These are phyloP conservation scores for Saccharata proteae DNA, from an alignment of 2,329 filamentous ascomycete genomes.

Conservation along the genomic window DNA sequence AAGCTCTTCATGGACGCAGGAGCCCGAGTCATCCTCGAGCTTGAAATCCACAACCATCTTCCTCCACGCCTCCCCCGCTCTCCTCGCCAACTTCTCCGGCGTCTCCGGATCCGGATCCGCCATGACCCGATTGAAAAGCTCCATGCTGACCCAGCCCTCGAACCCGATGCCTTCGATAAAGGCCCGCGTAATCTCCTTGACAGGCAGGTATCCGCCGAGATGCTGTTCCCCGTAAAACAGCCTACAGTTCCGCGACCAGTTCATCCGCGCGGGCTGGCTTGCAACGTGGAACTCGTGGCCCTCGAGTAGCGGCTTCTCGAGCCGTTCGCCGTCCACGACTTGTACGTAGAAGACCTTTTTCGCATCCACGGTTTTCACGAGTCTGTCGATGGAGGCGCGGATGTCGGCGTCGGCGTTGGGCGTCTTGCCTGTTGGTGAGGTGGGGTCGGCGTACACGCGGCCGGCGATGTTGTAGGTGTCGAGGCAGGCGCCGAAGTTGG, in stretches of 20 bases:
- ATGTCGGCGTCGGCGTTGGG: constrained; percentile 45
- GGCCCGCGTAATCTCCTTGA: constrained; percentile 46
- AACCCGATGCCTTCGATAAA: constrained; percentile 54
- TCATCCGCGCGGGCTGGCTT: constrained; percentile 55
- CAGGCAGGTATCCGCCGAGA: constrained; percentile 55
- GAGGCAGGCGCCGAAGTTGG: constrained; percentile 65
- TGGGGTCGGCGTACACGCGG: constrained; percentile 58
- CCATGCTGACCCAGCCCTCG: constrained; percentile 58
- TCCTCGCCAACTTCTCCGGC: constrained; percentile 42
- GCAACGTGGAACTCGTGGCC: constrained; percentile 47
- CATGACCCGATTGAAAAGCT: constrained; percentile 55
- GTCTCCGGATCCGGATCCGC: constrained; percentile 38
- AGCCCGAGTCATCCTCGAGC: constrained; percentile 5
- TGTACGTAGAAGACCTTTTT: constrained; percentile 65
- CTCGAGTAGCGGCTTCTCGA: constrained; percentile 43
- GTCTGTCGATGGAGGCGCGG: constrained; percentile 39
- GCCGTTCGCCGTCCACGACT: constrained; percentile 59
- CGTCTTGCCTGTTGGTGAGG: constrained; percentile 38
- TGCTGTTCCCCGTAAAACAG: constrained; percentile 54
- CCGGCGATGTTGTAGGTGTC: constrained; percentile 71
- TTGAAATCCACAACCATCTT: constrained; percentile 32
- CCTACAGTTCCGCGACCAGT: constrained; percentile 64
- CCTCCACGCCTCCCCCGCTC: constrained; percentile 41
- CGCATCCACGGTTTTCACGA: constrained; percentile 46
- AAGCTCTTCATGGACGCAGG: too few relatives aligned